phyloP scores from a whole-genome alignment of 2,329 filamentous ascomycete species.

The Hirsutella minnesotensis region DNA sequence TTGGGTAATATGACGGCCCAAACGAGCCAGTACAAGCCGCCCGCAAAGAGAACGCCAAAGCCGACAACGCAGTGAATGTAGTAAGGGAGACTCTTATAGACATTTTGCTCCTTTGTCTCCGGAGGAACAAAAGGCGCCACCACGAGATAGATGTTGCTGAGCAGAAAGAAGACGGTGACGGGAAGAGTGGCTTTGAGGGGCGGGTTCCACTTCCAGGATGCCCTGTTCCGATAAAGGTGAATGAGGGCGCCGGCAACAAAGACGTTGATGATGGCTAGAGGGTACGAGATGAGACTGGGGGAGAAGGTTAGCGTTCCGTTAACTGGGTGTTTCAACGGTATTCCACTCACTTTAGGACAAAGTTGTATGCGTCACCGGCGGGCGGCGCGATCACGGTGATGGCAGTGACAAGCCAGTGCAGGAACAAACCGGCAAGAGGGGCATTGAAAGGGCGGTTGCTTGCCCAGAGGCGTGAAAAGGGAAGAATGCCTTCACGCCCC shows the following conservation, averaged over 20 bases:
- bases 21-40: slow-evolving; percentile 43
- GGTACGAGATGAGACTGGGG: slow-evolving; percentile 49
- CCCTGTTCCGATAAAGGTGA: slow-evolving; percentile 38
- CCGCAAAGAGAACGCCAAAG: slow-evolving; percentile 38
- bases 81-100: slow-evolving; percentile 43
- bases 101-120: slow-evolving; percentile 32
- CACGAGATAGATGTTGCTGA: slow-evolving; percentile 49
- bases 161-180: slow-evolving; percentile 44
- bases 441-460: slow-evolving; percentile 53
- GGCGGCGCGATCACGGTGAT: slow-evolving; percentile 57
- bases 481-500: slow-evolving; percentile 53
- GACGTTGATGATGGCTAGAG: slow-evolving; percentile 45
- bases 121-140: slow-evolving; percentile 47
- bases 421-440: slow-evolving; percentile 47
- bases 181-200: slow-evolving; percentile 43
- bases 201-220: slow-evolving; percentile 37
- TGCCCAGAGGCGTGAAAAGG: slow-evolving; percentile 50
- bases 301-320: background rate
- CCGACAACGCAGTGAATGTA: slow-evolving; percentile 47
- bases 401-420: slow-evolving; percentile 52
- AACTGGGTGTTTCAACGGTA: background rate
- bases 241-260: slow-evolving; percentile 41
- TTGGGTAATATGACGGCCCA: slow-evolving; percentile 42
- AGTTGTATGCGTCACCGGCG: slow-evolving; percentile 55
- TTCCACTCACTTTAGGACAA: slow-evolving; percentile 39